phyloP scores from a whole-genome alignment of 2,329 filamentous ascomycete genomes.

The Fonsecaea pedrosoi region DNA sequence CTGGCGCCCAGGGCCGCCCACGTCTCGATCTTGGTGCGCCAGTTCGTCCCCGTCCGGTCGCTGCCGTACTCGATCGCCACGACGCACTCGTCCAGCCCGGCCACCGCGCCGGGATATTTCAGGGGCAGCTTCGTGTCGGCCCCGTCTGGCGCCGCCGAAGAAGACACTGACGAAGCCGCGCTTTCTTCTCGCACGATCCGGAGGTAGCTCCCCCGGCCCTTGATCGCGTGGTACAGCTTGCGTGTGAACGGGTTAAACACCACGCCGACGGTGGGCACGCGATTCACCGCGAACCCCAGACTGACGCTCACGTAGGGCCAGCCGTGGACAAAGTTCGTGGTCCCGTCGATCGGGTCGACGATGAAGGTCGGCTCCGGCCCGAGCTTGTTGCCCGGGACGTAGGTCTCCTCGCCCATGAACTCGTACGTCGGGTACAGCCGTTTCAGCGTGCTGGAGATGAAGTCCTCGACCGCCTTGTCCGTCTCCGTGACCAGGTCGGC shows the following conservation, averaged over 20 bases:
- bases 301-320: conserved; percentile 66
- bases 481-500: conserved; percentile 70
- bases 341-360: conserved; percentile 70
- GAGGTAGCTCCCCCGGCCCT: conserved; percentile 61
- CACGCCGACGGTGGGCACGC: conserved; percentile 62
- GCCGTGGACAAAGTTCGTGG: conserved; percentile 69
- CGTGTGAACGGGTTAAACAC: conserved; percentile 67
- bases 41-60: conserved; percentile 64
- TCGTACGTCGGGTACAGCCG: conserved; percentile 58
- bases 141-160: background rate
- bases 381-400: conserved; percentile 60
- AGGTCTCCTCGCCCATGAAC: conserved; percentile 67
- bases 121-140: conserved; percentile 52
- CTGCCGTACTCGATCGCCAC: conserved; percentile 68
- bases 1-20: conserved; percentile 57
- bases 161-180: background rate
- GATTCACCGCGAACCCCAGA: conserved; percentile 61
- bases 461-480: conserved; percentile 66
- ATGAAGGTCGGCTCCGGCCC: conserved; percentile 65
- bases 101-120: conserved; percentile 53
- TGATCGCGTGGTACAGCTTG: conserved; percentile 62
- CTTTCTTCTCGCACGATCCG: conserved; percentile 42
- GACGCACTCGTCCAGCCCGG: conserved; percentile 58
- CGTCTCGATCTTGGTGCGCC: conserved; percentile 62
- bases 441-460: conserved; percentile 60